Evolutionary conservation across 306 rosid species (phyloP), one percentile per base, ranked within the genome.

Genomic region (Vachellia pachyceras): DNA sequence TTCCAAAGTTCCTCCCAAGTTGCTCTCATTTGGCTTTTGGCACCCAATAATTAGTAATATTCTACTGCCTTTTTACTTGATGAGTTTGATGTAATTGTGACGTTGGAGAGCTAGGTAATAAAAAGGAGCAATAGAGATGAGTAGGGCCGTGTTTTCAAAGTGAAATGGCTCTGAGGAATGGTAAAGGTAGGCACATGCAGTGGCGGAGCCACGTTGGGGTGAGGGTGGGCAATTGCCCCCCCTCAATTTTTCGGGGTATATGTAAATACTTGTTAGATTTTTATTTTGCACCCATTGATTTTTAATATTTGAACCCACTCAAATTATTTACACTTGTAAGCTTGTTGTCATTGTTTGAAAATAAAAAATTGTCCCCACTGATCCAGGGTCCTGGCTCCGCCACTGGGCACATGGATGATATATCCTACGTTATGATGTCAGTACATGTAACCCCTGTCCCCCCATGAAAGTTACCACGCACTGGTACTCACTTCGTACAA

Each of bases 321-420:
- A n/a, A n/a, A n/a, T n/a, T n/a, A n/a, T n/a, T n/a, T n/a, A n/a
- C n/a, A n/a, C n/a, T n/a, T n/a, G n/a, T n/a, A n/a, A n/a, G n/a
- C n/a, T n/a, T n/a, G n/a, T n/a, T n/a, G n/a, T n/a, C n/a, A n/a
- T n/a, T n/a, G n/a, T n/a, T n/a, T n/a, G n/a, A n/a, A n/a, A n/a
- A n/a, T n/a, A n/a, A n/a, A n/a, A n/a, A n/a, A n/a, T n/a, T n/a
- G n/a, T n/a, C n/a, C n/a, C n/a, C n/a, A n/a, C n/a, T n/a, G n/a
- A n/a, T n/a, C n/a, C n/a, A n/a, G n/a, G n/a, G n/a, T n/a, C n/a
- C n/a, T n/a, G n/a, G n/a, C n/a, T n/a, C n/a, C n/a, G n/a, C n/a
- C n/a, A n/a, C n/a, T 41, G 67, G 80, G 87, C 93, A 91, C 92
- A 86, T 91, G 94, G 94, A 84, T 77, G 84, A 76, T n/a, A n/a